Base-by-base conservation (phyloP, 2,329 filamentous ascomycete species). In the Colletotrichum sansevieriae region DNA sequence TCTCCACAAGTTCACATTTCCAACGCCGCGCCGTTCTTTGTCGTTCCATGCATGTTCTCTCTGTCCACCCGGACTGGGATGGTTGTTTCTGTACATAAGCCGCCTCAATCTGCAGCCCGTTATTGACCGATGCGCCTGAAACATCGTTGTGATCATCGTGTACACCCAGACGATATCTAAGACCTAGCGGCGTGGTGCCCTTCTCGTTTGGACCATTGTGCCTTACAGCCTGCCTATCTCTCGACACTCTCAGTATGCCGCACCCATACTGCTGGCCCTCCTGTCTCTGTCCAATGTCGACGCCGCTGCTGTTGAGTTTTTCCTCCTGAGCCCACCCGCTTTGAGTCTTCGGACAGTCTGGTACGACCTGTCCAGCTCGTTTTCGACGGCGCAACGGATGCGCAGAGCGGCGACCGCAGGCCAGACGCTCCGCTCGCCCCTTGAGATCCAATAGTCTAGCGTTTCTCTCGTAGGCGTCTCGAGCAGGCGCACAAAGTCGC, bases 401-500 rank as follows among this genome's bases (percentile, higher is more conserved):
- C 91, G 91, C 70, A 98, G 80, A 13, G 94, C 93, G 37, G 90
- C 90, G 3, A 97, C 89, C 2, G 94, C 93, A 0, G 95, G 95
- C 95, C 95, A 98, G 0, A 97, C 94, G 72, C 92, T 95, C 70
- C 90, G 83, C 80, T 98, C 95, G 1, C 95, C 95, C 63, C 91
- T 87, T 37, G 90, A 79, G 62, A 97, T 94, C 95, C 95, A 98
- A 73, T 95, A 92, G 66, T 93, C 89, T 3, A 98, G 82, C 9
- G 89, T 90, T 68, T 91, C 88, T 59, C 88, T 85, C 0, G 91
- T 95, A 1, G 94, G 94, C 35, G 92, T 93, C 78, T 97, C 92
- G n/a, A 98, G 85, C 39, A 98, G 81, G 39, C 91, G 87, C 47
- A 91, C 82, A 76, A 97, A 94, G 78, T 98, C 95, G 0, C 83